Percentiles rank a stretch among this genome's conserved stretches.
Conservation (phyloP, 768 basidiomycete species). For the Pisolithus albus region DNA sequence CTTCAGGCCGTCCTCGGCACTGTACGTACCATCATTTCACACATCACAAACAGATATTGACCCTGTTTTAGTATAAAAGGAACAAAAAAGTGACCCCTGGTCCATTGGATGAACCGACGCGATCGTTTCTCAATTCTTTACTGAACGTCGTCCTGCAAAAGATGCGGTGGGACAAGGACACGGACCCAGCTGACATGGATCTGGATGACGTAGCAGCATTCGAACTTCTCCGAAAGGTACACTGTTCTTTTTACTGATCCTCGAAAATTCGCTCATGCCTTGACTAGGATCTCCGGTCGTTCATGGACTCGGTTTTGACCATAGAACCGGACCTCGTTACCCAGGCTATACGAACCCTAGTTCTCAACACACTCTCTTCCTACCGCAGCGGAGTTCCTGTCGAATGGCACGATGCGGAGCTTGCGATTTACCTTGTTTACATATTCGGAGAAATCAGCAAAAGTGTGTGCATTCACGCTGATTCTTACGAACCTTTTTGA, state of each 20-base stretch:
- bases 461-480: slow-evolving; percentile 42
- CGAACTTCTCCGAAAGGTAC: slow-evolving; percentile 77
- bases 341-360: slow-evolving; percentile 63
- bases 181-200: slow-evolving; percentile 75
- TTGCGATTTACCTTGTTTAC: slow-evolving; percentile 88
- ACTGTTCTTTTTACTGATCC: slow-evolving; percentile 11
- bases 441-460: slow-evolving; percentile 93
- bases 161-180: slow-evolving; percentile 84
- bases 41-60: slow-evolving; percentile 3
- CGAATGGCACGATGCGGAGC: slow-evolving; percentile 90
- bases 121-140: slow-evolving; percentile 71
- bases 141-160: slow-evolving; percentile 77
- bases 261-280: slow-evolving; percentile 9
- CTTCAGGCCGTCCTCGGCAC: slow-evolving; percentile 65
- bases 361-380: slow-evolving; percentile 66
- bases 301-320: slow-evolving; percentile 79
- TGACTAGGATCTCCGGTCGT: slow-evolving; percentile 72
- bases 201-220: slow-evolving; percentile 84
- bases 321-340: slow-evolving; percentile 86
- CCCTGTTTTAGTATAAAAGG: slow-evolving; percentile 68
- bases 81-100: slow-evolving; percentile 52
- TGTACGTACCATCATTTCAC: slow-evolving; percentile 37
- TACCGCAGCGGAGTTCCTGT: slow-evolving; percentile 54
- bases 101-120: slow-evolving; percentile 58
- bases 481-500: not conserved